These are phyloP conservation scores for Inga oerstediana DNA, from an alignment of 306 rosid genomes.

Conservation along the genomic window DNA sequence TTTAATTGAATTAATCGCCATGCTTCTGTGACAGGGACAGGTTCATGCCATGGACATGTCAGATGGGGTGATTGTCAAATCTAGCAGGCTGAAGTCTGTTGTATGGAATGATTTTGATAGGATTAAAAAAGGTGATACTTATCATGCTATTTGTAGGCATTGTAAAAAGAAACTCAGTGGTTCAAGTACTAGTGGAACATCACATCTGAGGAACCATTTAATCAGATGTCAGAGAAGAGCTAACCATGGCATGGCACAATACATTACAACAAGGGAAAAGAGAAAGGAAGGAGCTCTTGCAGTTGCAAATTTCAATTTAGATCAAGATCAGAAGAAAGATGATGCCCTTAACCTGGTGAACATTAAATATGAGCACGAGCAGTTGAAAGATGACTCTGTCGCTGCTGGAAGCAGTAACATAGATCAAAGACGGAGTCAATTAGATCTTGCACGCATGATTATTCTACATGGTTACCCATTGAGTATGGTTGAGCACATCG, in stretches of 20 bases:
- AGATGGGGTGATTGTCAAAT: slow-evolving; percentile 85
- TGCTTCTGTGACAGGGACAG: slow-evolving; percentile 54
- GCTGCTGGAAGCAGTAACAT: slow-evolving; percentile 59
- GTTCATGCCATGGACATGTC: slow-evolving; percentile 84
- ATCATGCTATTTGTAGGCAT: slow-evolving; percentile 92
- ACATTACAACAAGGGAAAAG: slow-evolving; percentile 76
- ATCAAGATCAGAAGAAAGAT: slow-evolving; percentile 79
- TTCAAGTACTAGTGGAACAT: slow-evolving; percentile 97
- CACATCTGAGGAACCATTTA: slow-evolving; percentile 96
- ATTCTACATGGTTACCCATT: slow-evolving; percentile 94
- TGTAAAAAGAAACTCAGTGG: slow-evolving; percentile 98
- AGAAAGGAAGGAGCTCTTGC: slow-evolving; percentile 76
- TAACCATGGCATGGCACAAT: slow-evolving; percentile 66
- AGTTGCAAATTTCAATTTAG: slow-evolving; percentile 60
- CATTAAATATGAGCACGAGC: slow-evolving; percentile 85
- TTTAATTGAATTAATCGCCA: slow-evolving; percentile 30
- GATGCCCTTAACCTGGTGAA: slow-evolving; percentile 75
- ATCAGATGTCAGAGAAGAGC: slow-evolving; percentile 93
- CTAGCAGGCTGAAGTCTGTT: slow-evolving; percentile 88
- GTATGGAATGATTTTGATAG: slow-evolving; percentile 99
- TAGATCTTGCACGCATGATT: slow-evolving; percentile 98
- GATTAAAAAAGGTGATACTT: slow-evolving; percentile 89
- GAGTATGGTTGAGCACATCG: slow-evolving; percentile 92
- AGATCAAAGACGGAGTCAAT: slow-evolving; percentile 84
- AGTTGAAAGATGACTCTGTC: slow-evolving; percentile 65